phyloP scores from a whole-genome alignment of 768 basidiomycete species.

The Lyophyllum semitale region DNA sequence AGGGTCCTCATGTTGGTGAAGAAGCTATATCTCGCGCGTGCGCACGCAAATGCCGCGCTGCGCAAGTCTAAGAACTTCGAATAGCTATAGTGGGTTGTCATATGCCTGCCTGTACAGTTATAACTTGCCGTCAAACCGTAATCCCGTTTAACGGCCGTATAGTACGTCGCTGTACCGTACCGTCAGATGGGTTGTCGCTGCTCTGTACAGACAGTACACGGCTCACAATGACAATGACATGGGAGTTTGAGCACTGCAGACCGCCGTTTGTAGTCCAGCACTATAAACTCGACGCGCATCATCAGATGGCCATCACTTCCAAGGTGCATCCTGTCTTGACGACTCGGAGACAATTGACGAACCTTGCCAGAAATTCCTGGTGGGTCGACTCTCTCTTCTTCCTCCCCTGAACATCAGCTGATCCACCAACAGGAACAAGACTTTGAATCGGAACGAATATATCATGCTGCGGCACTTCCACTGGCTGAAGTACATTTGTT shows the following conservation, averaged over 20 bases:
- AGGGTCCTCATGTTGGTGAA: not conserved
- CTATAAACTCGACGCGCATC: slow-evolving; percentile 94
- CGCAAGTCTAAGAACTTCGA: not conserved
- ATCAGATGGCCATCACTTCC: slow-evolving; percentile 94
- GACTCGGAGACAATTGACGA: slow-evolving; percentile 89
- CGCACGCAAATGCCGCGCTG: not conserved
- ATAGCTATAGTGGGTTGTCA: not conserved
- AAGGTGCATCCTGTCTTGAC: slow-evolving; percentile 94
- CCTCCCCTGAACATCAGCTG: not conserved
- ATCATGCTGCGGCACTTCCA: slow-evolving; percentile 99
- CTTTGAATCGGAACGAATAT: slow-evolving; percentile 96
- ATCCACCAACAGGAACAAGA: slow-evolving; percentile 78
- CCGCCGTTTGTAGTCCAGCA: slow-evolving; percentile 85
- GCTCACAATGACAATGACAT: too few species aligned
- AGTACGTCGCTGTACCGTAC: not conserved
- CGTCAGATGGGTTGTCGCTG: too few species aligned
- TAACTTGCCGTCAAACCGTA: not conserved
- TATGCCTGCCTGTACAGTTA: not conserved
- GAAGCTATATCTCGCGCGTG: not conserved
- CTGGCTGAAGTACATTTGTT: slow-evolving; percentile 91
- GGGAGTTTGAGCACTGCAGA: slow-evolving; percentile 75
- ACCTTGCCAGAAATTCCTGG: slow-evolving; percentile 97
- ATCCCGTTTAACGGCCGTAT: not conserved
- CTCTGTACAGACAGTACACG: too few species aligned
- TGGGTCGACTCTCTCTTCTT: slow-evolving; percentile 35